A percentile compares a stretch with the other conserved stretches of the same genome.
phyloP scores from a whole-genome alignment of 2,329 filamentous ascomycete genomes.

The Tricladium varicosporioides region DNA sequence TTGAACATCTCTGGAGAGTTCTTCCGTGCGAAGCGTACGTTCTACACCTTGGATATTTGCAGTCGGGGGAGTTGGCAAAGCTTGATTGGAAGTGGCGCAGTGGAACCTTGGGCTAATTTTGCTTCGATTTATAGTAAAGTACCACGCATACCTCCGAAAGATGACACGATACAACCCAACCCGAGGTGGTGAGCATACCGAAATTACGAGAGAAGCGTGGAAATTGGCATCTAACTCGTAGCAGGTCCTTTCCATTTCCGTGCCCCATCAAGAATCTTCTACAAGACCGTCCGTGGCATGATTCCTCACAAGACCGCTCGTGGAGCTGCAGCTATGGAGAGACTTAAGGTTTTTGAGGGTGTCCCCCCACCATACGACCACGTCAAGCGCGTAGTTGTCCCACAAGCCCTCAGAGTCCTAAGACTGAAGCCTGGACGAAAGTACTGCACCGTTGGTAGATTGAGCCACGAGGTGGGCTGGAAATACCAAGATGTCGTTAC shows the following conservation, averaged over 20 bases:
- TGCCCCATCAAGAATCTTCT: constrained; percentile 98
- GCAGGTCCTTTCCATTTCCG: constrained; percentile 99
- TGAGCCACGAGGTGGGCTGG: constrained; percentile 99
- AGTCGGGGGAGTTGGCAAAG: constrained; percentile 11
- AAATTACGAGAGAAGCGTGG: constrained; percentile 1
- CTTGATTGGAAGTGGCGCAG: constrained; percentile 15
- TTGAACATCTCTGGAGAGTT: constrained; percentile 99
- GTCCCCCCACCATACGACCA: constrained; percentile 98
- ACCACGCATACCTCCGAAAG: constrained; percentile 99
- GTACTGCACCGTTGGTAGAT: constrained; percentile 98
- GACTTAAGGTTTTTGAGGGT: constrained; percentile 99
- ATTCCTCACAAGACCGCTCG: constrained; percentile 99
- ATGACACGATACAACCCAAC: constrained; percentile 99
- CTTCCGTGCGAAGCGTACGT: constrained; percentile 99
- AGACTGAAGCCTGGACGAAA: constrained; percentile 98
- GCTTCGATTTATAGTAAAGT: constrained; percentile 78
- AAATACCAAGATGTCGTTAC: constrained; percentile 99
- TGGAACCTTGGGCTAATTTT: constrained; percentile 43
- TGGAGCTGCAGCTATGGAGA: constrained; percentile 92
- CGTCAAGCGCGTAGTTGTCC: constrained; percentile 99
- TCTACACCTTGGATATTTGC: constrained; percentile 20
- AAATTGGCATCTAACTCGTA: constrained; percentile 34
- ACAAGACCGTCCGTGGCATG: constrained; percentile 99
- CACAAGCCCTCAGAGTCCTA: constrained; percentile 94
- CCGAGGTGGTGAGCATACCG: constrained; percentile 74